These are phyloP conservation scores for Trypethelium eluteriae DNA, from an alignment of 495 filamentous ascomycete species.

Conservation along the genomic window DNA sequence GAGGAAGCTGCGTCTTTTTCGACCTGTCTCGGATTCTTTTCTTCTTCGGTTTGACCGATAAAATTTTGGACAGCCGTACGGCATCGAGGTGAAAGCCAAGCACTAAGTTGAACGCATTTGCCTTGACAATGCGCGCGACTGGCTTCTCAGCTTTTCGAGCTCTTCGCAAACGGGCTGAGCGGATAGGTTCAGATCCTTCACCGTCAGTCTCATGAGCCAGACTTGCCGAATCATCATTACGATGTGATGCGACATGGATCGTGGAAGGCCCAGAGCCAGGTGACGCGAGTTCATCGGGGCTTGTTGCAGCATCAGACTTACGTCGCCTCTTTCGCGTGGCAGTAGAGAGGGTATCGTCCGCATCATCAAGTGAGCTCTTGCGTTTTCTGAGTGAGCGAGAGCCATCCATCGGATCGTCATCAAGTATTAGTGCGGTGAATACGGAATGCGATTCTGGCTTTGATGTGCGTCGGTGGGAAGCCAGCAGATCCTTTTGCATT, in stretches of 20 bases:
- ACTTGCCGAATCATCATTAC: background rate
- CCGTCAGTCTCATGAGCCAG: background rate
- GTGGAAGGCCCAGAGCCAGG: slow-evolving; percentile 7
- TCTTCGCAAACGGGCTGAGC: slow-evolving; percentile 6
- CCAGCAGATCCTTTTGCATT: slow-evolving; percentile 63
- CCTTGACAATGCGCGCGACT: slow-evolving; percentile 32
- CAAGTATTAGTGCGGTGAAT: slow-evolving; percentile 70
- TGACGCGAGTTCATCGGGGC: background rate
- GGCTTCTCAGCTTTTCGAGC: slow-evolving; percentile 26
- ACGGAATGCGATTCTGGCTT: slow-evolving; percentile 79
- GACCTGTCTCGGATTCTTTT: slow-evolving; percentile 37
- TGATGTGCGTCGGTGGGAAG: slow-evolving; percentile 57
- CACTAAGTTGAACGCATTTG: slow-evolving; percentile 42
- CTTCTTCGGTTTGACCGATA: slow-evolving; percentile 45
- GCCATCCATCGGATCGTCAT: slow-evolving; percentile 77
- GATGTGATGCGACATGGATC: slow-evolving; percentile 3
- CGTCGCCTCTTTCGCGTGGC: slow-evolving; percentile 34
- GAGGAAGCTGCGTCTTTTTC: slow-evolving; percentile 29
- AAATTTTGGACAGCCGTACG: slow-evolving; percentile 51
- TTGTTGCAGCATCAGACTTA: slow-evolving; percentile 20
- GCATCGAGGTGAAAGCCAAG: slow-evolving; percentile 54
- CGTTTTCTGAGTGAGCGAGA: slow-evolving; percentile 81
- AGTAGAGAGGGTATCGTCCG: slow-evolving; percentile 36
- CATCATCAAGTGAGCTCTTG: slow-evolving; percentile 55
- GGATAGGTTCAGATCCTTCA: slow-evolving; percentile 6